Conservation (phyloP, 1,284 basidiomycete genomes). For the Apiotrichum mycotoxinovorans region DNA sequence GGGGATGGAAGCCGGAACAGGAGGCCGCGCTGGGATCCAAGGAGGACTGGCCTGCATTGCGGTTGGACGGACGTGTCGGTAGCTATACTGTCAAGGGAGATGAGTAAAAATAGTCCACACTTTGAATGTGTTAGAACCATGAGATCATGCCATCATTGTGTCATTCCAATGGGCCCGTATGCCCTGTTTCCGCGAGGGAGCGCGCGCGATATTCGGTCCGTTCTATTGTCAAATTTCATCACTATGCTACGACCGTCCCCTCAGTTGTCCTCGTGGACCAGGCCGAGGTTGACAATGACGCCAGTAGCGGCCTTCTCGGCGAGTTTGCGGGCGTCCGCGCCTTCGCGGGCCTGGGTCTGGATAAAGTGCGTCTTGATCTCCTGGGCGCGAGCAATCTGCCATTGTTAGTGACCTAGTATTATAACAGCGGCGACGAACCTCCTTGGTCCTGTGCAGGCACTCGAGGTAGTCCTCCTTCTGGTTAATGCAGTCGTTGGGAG, state of each 20-base stretch:
- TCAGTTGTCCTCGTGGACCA: conserved; percentile 53
- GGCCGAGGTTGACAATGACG: conserved; percentile 67
- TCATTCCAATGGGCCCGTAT: too few species aligned
- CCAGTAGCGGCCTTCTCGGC: conserved; percentile 71
- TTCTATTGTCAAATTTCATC: not conserved
- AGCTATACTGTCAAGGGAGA: not conserved
- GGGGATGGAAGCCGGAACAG: conserved; percentile 22
- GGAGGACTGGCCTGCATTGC: not conserved
- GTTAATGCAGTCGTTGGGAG: conserved; percentile 66
- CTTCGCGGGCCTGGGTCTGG: conserved; percentile 62
- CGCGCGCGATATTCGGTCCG: too few species aligned
- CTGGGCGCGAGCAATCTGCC: conserved; percentile 68
- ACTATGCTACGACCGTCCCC: conserved; percentile 3
- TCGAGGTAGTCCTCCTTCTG: conserved; percentile 87
- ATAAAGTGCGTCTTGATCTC: conserved; percentile 70
- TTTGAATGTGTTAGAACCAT: not conserved
- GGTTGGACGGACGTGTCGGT: not conserved
- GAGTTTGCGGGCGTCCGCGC: conserved; percentile 65
- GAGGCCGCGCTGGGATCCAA: not conserved
- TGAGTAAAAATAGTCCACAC: not conserved
- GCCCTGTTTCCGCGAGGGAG: not conserved
- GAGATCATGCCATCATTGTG: too few species aligned
- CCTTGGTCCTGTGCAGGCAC: conserved; percentile 86
- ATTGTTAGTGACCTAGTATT: not conserved
- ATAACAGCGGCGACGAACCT: conserved; percentile 57